These are phyloP conservation scores for Phytophthora megakarya DNA, from an alignment of 352 stramenopile genomes.

Conservation along the genomic window DNA sequence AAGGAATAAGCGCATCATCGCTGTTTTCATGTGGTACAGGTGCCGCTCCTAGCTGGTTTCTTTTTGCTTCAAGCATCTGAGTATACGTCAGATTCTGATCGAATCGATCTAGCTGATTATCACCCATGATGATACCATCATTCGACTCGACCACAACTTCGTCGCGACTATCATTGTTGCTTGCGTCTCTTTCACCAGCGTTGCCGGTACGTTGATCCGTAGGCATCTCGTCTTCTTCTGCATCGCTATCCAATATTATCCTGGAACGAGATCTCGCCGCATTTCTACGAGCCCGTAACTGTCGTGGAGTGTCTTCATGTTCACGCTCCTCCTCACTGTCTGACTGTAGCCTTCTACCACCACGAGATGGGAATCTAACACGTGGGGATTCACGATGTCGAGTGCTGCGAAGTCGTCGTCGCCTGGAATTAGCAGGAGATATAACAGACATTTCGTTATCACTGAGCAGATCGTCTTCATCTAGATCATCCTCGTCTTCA, in stretches of 20 bases:
- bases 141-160: constrained; percentile 83
- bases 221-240: constrained; percentile 27
- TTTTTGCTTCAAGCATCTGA: constrained; percentile 65
- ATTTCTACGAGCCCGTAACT: constrained; percentile 32
- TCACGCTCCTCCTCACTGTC: constrained; percentile 20
- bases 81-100: constrained; percentile 67
- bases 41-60: constrained; percentile 37
- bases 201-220: constrained; percentile 3
- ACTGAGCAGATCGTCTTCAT: constrained; percentile 58
- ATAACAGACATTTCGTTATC: constrained; percentile 48
- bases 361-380: constrained; percentile 39
- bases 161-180: constrained; percentile 26
- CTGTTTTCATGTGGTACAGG: constrained; percentile 32
- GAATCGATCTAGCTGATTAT: constrained; percentile 85
- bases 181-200: constrained; percentile 9
- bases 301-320: constrained; percentile 31
- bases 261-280: constrained; percentile 31
- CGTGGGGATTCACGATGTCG: constrained; percentile 23
- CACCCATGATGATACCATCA: constrained; percentile 80
- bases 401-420: constrained; percentile 44
- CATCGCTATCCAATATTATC: constrained; percentile 35
- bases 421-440: constrained; percentile 45
- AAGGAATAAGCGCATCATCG: constrained; percentile 64
- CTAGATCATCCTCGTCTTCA: constrained; percentile 51
- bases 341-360: constrained; percentile 44